Evolutionary conservation across 345 rosid genomes (phyloP).

Genomic region (Iberis pinnata): DNA sequence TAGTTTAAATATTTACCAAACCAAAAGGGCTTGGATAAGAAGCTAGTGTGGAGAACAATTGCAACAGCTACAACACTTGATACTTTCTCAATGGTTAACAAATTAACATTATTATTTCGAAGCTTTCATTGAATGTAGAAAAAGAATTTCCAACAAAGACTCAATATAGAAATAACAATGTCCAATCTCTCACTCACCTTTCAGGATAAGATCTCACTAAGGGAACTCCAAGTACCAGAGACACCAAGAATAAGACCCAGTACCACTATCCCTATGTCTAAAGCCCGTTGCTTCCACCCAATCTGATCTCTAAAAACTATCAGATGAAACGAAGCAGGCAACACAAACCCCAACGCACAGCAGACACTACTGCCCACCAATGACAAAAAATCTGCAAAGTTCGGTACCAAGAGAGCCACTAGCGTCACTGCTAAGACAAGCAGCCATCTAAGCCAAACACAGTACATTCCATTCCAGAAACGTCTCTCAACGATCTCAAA

Average conservation of each 20-base stretch:
- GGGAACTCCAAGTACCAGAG: constrained; percentile 68
- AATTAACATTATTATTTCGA: too few species aligned
- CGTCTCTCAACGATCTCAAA: constrained; percentile 75
- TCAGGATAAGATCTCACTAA: constrained; percentile 43
- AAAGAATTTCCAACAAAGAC: too few species aligned
- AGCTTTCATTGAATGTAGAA: too few species aligned
- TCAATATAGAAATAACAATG: too few species aligned
- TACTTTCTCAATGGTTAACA: too few species aligned
- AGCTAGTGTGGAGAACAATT: too few species aligned
- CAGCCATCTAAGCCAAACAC: constrained; percentile 74
- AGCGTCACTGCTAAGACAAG: constrained; percentile 53
- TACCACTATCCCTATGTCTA: constrained; percentile 41
- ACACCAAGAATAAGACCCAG: constrained; percentile 48
- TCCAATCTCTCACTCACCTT: background rate
- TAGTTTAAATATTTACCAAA: too few species aligned
- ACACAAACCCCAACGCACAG: constrained; percentile 61
- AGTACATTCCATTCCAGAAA: constrained; percentile 47
- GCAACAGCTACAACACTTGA: too few species aligned
- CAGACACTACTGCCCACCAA: constrained; percentile 84
- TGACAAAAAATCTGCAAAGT: constrained; percentile 77
- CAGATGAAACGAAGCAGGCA: constrained; percentile 69
- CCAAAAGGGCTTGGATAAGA: too few species aligned
- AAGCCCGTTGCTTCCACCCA: constrained; percentile 42
- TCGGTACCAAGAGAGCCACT: constrained; percentile 67
- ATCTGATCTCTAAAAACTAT: constrained; percentile 66